phyloP scores from a whole-genome alignment of 768 basidiomycete genomes.

The Pulveroboletus sp. region DNA sequence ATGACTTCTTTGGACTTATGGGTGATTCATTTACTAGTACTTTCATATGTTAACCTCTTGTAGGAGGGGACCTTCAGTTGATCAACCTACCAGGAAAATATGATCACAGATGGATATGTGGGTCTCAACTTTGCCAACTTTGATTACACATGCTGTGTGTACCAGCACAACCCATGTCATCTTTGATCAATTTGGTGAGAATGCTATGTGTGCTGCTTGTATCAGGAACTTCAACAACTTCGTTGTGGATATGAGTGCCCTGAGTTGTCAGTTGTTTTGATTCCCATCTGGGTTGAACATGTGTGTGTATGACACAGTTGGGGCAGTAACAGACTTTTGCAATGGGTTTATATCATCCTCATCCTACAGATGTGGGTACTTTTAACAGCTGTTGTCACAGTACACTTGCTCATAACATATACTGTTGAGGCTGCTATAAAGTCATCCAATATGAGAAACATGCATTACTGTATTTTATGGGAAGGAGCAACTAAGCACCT shows the following conservation, averaged over 20 bases:
- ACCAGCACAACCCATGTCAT: conserved; percentile 58
- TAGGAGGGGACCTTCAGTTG: conserved; percentile 56
- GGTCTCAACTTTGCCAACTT: conserved; percentile 35
- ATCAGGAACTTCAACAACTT: conserved; percentile 64
- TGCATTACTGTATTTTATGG: too few relatives aligned
- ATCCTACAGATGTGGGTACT: conserved; percentile 45
- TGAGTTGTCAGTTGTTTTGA: background rate
- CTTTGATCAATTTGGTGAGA: conserved; percentile 46
- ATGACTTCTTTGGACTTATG: conserved; percentile 50
- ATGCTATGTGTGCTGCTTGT: conserved; percentile 38
- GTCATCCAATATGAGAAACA: too few relatives aligned
- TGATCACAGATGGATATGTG: conserved; percentile 47
- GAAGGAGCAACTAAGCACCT: too few relatives aligned
- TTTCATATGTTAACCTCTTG: conserved; percentile 52
- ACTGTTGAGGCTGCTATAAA: too few relatives aligned
- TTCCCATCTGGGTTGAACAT: background rate
- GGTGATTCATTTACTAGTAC: conserved; percentile 33
- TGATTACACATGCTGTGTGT: conserved; percentile 48
- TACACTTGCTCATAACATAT: too few relatives aligned
- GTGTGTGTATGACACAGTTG: conserved; percentile 9
- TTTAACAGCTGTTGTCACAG: too few relatives aligned
- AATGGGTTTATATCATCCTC: conserved; percentile 62
- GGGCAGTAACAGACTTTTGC: conserved; percentile 45
- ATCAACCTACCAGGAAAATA: conserved; percentile 58
- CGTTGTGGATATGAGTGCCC: conserved; percentile 42